Percentiles rank a stretch among this genome's conserved stretches.
Evolutionary conservation across 2,329 filamentous ascomycete species (phyloP).

Genomic region (Dothideomycetes sp.): DNA sequence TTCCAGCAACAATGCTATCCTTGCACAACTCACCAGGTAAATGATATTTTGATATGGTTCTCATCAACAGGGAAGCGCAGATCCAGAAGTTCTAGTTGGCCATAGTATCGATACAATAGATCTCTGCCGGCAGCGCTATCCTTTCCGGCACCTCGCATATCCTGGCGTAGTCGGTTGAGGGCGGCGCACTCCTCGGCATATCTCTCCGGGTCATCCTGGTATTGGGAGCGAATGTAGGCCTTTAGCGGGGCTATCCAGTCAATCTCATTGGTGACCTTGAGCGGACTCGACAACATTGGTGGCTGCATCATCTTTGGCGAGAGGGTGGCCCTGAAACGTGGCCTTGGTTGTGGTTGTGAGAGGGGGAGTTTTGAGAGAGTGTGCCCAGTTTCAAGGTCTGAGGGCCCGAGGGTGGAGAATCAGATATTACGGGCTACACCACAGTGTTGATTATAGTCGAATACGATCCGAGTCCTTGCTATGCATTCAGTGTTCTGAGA

Average conservation of each 20-base stretch:
- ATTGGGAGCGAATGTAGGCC: constrained; percentile 82
- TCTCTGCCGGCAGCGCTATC: constrained; percentile 91
- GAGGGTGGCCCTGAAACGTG: too few species aligned
- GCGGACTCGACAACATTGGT: constrained; percentile 88
- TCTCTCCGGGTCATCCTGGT: constrained; percentile 91
- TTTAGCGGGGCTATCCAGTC: constrained; percentile 94
- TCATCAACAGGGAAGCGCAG: constrained; percentile 94
- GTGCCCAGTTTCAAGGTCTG: too few species aligned
- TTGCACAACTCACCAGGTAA: too few species aligned
- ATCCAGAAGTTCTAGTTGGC: constrained; percentile 88
- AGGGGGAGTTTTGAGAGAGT: too few species aligned
- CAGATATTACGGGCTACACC: too few species aligned
- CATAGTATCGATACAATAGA: constrained; percentile 93
- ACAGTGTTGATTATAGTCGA: too few species aligned
- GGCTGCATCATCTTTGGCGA: constrained; percentile 60
- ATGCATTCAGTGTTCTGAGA: too few species aligned
- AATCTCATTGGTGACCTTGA: constrained; percentile 93
- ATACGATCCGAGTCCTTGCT: too few species aligned
- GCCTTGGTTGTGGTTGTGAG: too few species aligned
- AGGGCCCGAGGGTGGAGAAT: too few species aligned
- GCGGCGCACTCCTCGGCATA: constrained; percentile 93
- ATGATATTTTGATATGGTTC: constrained; percentile 97
- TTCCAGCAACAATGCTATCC: too few species aligned
- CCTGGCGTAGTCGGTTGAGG: constrained; percentile 88
- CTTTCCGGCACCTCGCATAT: constrained; percentile 94